Conservation (phyloP, 1,284 basidiomycete genomes). For the Sanghuangporus sanghuang region DNA sequence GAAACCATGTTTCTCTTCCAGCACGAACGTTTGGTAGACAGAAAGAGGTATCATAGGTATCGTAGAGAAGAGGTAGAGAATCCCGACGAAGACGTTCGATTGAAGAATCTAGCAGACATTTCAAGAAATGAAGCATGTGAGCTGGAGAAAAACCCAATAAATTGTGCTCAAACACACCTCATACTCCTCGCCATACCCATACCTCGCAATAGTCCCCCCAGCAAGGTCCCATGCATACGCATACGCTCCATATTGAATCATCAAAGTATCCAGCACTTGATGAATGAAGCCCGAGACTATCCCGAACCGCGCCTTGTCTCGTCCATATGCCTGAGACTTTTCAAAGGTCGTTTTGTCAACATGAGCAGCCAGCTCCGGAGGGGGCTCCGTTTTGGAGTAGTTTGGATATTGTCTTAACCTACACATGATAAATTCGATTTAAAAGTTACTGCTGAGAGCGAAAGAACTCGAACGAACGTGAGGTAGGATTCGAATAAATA, state of each 20-base stretch:
- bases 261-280: slow-evolving; percentile 63
- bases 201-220: slow-evolving; percentile 43
- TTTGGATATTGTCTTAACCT: slow-evolving; percentile 82
- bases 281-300: slow-evolving; percentile 71
- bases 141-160: not conserved
- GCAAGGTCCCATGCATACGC: slow-evolving; percentile 72
- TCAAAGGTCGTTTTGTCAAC: slow-evolving; percentile 72
- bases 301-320: slow-evolving; percentile 86
- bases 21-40: slow-evolving; percentile 86
- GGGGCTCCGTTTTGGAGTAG: slow-evolving; percentile 77
- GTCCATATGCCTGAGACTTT: slow-evolving; percentile 89
- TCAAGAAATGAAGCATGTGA: not conserved
- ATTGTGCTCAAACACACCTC: slow-evolving; percentile 42
- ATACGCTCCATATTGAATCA: slow-evolving; percentile 77
- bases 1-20: slow-evolving; percentile 95
- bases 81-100: slow-evolving; percentile 74
- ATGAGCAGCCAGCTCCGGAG: slow-evolving; percentile 67
- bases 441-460: not conserved
- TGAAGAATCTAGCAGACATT: slow-evolving; percentile 60
- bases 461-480: slow-evolving; percentile 33
- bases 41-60: slow-evolving; percentile 70
- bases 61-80: slow-evolving; percentile 64
- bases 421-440: not conserved
- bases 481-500: slow-evolving; percentile 82
- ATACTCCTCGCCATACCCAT: slow-evolving; percentile 63